A percentile compares a stretch with the other conserved stretches of the same genome.
phyloP scores from a whole-genome alignment of 306 rosid genomes.

The Erythrophleum fordii region DNA sequence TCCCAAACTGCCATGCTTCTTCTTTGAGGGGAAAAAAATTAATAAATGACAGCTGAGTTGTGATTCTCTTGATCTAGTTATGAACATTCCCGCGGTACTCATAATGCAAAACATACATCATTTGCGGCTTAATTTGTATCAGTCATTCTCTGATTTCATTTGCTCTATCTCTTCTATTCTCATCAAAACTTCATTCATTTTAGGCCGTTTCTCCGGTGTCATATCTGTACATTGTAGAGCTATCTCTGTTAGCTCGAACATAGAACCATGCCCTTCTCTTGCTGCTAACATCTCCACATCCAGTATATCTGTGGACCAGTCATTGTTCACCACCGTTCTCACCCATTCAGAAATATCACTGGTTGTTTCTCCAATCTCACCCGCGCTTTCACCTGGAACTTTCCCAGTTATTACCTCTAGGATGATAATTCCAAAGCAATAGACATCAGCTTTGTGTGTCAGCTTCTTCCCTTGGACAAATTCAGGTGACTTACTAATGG shows the following conservation, averaged over 20 bases:
- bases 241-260: conserved; percentile 67
- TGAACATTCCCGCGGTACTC: conserved; percentile 9
- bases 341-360: conserved; percentile 78
- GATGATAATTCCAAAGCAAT: conserved; percentile 71
- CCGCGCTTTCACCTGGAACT: conserved; percentile 61
- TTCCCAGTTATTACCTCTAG: conserved; percentile 76
- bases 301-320: conserved; percentile 79
- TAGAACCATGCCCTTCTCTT: conserved; percentile 67
- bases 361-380: conserved; percentile 41
- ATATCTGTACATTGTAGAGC: conserved; percentile 70
- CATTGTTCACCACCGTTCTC: conserved; percentile 65
- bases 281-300: conserved; percentile 62
- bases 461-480: conserved; percentile 61
- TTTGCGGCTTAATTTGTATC: conserved; percentile 8
- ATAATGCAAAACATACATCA: conserved; percentile 10
- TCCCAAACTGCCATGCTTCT: background rate
- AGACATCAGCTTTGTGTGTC: conserved; percentile 63
- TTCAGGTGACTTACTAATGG: conserved; percentile 65
- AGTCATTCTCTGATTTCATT: conserved; percentile 43
- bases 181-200: conserved; percentile 55
- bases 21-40: background rate
- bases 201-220: conserved; percentile 60
- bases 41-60: conserved; percentile 21
- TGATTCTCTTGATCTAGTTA: conserved; percentile 14
- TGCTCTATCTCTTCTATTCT: conserved; percentile 63